phyloP scores from a whole-genome alignment of 495 filamentous ascomycete species.

The Neurospora intermedia region DNA sequence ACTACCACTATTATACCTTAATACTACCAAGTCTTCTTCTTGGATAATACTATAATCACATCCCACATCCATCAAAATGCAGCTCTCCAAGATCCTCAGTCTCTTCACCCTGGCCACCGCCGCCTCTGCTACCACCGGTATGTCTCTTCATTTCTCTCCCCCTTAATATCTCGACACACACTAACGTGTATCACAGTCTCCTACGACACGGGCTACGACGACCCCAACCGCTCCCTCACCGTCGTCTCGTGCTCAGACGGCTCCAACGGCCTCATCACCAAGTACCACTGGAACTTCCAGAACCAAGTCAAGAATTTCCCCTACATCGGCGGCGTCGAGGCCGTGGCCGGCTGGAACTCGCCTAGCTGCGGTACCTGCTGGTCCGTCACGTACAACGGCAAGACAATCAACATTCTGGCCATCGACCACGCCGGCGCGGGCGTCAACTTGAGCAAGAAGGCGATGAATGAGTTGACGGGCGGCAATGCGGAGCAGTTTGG shows the following conservation, averaged over 20 bases:
- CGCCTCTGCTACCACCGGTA: conserved; percentile 26
- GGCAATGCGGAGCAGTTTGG: conserved; percentile 44
- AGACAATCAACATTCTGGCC: conserved; percentile 53
- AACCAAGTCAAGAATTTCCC: conserved; percentile 43
- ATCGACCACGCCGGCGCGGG: conserved; percentile 52
- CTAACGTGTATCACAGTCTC: conserved; percentile 25
- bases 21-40: background rate
- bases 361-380: conserved; percentile 61
- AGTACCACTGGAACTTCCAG: conserved; percentile 37
- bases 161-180: too few relatives aligned
- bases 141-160: background rate
- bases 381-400: conserved; percentile 45
- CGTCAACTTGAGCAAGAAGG: conserved; percentile 54
- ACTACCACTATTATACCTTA: background rate
- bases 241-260: conserved; percentile 48
- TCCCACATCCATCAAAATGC: conserved; percentile 30
- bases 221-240: conserved; percentile 32
- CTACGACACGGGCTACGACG: conserved; percentile 51
- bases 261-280: conserved; percentile 45
- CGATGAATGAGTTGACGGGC: conserved; percentile 58
- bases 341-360: conserved; percentile 49
- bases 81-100: conserved; percentile 34
- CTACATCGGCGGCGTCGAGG: conserved; percentile 51
- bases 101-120: conserved; percentile 26
- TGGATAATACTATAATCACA: background rate